Evolutionary conservation across 2,329 filamentous ascomycete species (phyloP).

Genomic region (Pyrenochaeta sp.): DNA sequence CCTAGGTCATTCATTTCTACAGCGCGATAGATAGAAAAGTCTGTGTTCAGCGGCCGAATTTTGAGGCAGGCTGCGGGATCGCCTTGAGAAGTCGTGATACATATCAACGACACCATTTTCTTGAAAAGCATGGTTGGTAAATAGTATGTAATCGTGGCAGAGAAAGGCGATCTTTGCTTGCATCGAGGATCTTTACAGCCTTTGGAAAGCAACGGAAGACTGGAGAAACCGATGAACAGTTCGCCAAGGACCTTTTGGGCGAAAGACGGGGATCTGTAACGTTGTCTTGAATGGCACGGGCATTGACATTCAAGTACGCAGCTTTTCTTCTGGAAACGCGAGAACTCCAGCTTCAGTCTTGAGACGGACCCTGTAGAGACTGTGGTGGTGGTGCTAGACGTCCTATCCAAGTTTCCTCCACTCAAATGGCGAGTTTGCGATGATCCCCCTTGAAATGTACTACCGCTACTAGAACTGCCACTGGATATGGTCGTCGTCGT

Average conservation of each 20-base stretch:
- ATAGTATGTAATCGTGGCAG: background rate
- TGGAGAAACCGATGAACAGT: background rate
- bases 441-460: background rate
- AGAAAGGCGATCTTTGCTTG: background rate
- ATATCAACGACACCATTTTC: background rate
- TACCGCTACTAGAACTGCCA: too few species aligned
- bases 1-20: background rate
- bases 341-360: background rate
- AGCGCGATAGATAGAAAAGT: background rate
- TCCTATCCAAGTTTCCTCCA: background rate
- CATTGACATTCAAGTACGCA: background rate
- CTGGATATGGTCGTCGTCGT: background rate
- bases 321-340: background rate
- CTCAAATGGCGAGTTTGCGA: background rate
- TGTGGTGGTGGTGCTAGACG: background rate
- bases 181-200: background rate
- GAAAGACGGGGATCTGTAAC: background rate
- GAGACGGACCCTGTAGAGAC: background rate
- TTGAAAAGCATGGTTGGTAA: background rate
- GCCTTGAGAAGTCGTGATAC: background rate
- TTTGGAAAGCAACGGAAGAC: background rate
- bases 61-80: background rate
- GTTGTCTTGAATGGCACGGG: background rate
- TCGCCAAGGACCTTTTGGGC: background rate
- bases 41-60: background rate